Evolutionary conservation across 2,329 filamentous ascomycete genomes (phyloP), one percentile per base, ranked within the genome.

Genomic region (Xylaria digitata): DNA sequence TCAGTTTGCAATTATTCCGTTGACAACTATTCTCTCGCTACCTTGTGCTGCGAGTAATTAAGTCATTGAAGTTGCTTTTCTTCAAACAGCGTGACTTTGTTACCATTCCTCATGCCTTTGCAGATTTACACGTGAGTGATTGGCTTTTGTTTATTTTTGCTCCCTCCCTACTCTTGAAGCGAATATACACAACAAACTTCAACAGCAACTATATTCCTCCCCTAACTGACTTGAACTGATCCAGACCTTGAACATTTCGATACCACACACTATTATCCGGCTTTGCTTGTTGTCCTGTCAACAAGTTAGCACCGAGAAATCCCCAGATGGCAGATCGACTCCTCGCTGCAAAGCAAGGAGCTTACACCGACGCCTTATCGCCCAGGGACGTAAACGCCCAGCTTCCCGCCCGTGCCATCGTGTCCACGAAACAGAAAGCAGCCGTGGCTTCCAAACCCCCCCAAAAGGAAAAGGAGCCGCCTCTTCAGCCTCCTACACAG

Each of bases 331-430:
- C 83, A 68, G 82, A 85, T 75, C 80, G 81, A 76, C 61, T 77
- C 59, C 78, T 85, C 75, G 81, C 80, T 70, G 78, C 80, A 66
- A 84, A 82, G 78, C 84, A 84, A 68, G 80, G 78, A 74, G 76
- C 84, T 76, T 86, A 89, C 72, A 82, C 88, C 78, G 88, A 90
- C 77, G 87, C 88, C 61, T 81, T 90, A 77, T 89, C 88, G 65
- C 88, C 88, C 73, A 83, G 87, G 77, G 88, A 90, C 82, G 86
- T 82, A 70, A 90, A 90, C 77, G 86, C 84, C 76, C 85, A 87
- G 75, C 82, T 75, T 72, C 78, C 69, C 83, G 84, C 63, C 59
- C 73, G 76, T 68, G 72, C 74, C 56, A 53, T 70, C 58, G 72
- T 73, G 9, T 80, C 81, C 43, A 84, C 82, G 30, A 85, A 85